These are phyloP conservation scores for Aspergillus ochraceus DNA, from an alignment of 2,329 filamentous ascomycete species.

Conservation along the genomic window DNA sequence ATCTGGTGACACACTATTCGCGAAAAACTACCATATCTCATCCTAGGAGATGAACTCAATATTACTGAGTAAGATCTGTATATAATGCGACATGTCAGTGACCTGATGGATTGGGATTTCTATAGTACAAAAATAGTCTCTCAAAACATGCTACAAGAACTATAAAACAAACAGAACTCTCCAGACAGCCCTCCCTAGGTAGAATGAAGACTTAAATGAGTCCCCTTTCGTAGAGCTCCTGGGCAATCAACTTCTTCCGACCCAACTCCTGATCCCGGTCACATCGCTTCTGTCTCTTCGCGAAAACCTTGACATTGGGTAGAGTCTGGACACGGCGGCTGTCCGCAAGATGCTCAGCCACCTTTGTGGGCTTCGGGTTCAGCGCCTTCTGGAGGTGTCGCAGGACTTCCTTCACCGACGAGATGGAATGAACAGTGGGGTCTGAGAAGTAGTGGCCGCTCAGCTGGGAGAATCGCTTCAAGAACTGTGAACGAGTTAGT, in stretches of 20 bases:
- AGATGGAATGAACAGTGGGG: conserved; percentile 59
- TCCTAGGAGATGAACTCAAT: not conserved
- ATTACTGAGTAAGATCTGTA: not conserved
- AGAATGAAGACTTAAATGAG: conserved; percentile 51
- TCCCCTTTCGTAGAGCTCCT: conserved; percentile 64
- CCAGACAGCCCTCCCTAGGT: no score
- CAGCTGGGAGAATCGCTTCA: conserved; percentile 78
- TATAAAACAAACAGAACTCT: conserved; percentile 7
- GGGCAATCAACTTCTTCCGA: conserved; percentile 76
- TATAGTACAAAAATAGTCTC: conserved; percentile 23
- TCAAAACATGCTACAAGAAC: conserved; percentile 23
- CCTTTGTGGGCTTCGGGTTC: conserved; percentile 50
- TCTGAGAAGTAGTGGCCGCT: conserved; percentile 78
- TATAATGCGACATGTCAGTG: not conserved
- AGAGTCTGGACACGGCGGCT: conserved; percentile 52
- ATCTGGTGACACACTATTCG: not conserved
- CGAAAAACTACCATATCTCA: not conserved
- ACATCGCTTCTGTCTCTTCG: conserved; percentile 65
- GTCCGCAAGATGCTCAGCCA: conserved; percentile 59
- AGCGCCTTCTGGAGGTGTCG: conserved; percentile 45
- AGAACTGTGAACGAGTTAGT: conserved; percentile 56
- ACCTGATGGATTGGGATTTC: conserved; percentile 11
- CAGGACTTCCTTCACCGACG: conserved; percentile 57
- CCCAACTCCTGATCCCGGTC: conserved; percentile 72
- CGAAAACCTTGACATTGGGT: conserved; percentile 70